Conservation (phyloP, 2,329 filamentous ascomycete genomes). For the Lojkania enalia region DNA sequence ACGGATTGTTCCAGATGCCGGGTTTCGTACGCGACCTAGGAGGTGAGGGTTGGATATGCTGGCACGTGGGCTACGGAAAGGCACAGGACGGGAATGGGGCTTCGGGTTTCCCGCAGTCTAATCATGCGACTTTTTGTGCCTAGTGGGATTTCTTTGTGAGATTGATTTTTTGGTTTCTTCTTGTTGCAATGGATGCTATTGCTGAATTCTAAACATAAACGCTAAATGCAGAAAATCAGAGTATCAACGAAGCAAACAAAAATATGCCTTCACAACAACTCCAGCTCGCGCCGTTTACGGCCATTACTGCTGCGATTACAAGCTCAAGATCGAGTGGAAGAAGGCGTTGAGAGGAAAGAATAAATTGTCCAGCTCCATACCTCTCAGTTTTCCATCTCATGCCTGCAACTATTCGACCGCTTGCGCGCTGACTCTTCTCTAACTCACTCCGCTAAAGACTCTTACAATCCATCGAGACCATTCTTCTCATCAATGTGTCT, state of each 20-base stretch:
- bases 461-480: constrained; percentile 33
- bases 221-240: neutral
- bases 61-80: too few relatives aligned
- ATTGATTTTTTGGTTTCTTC: too few relatives aligned
- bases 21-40: too few relatives aligned
- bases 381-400: constrained; percentile 4
- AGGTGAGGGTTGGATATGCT: too few relatives aligned
- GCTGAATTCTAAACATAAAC: too few relatives aligned
- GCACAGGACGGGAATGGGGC: too few relatives aligned
- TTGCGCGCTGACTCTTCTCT: neutral
- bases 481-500: constrained; percentile 80
- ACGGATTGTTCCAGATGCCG: too few relatives aligned
- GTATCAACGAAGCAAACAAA: neutral
- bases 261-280: neutral
- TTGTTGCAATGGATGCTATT: too few relatives aligned
- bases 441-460: neutral
- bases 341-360: constrained; percentile 4
- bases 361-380: constrained; percentile 8
- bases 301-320: constrained; percentile 1
- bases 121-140: too few relatives aligned
- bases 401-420: neutral
- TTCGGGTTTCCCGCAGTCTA: too few relatives aligned
- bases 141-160: too few relatives aligned
- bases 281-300: neutral
- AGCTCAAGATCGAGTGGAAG: constrained; percentile 1